These are phyloP conservation scores for Thuidium tamariscinum DNA, from an alignment of 225 moss, liverwort and hornwort species.

Conservation along the genomic window DNA sequence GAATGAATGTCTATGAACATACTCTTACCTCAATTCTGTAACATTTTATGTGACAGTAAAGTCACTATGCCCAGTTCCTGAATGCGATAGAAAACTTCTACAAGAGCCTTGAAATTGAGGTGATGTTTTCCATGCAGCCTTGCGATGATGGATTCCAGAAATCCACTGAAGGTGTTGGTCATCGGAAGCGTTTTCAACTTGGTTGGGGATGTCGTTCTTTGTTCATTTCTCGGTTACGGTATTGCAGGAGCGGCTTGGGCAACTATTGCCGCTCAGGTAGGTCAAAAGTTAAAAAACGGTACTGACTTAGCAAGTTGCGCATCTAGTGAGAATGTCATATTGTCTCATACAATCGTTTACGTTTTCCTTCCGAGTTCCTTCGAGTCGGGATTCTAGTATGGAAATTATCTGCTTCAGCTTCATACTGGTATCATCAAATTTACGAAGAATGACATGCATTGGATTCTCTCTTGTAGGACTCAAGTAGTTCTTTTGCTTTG, in stretches of 20 bases:
- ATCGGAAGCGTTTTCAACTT: conserved; percentile 73
- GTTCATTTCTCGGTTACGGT: conserved; percentile 66
- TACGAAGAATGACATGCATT: background rate
- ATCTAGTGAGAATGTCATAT: background rate
- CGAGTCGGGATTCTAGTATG: background rate
- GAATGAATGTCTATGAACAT: background rate
- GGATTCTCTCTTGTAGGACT: background rate
- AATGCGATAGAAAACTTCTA: background rate
- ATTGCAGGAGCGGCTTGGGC: conserved; percentile 94
- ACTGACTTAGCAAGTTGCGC: background rate
- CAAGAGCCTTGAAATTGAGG: background rate
- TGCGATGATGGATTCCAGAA: conserved; percentile 80
- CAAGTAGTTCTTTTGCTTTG: background rate
- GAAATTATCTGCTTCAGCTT: background rate
- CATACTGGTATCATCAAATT: background rate
- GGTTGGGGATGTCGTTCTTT: conserved; percentile 61
- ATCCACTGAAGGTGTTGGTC: conserved; percentile 58
- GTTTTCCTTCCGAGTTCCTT: background rate
- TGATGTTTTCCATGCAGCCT: conserved; percentile 30
- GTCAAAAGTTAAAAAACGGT: background rate
- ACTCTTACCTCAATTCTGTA: background rate
- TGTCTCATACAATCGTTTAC: background rate
- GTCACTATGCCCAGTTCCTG: background rate
- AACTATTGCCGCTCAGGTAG: conserved; percentile 65
- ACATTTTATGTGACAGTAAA: background rate